Evolutionary conservation across 2,329 filamentous ascomycete genomes (phyloP).

Genomic region (Aureobasidium vineae): DNA sequence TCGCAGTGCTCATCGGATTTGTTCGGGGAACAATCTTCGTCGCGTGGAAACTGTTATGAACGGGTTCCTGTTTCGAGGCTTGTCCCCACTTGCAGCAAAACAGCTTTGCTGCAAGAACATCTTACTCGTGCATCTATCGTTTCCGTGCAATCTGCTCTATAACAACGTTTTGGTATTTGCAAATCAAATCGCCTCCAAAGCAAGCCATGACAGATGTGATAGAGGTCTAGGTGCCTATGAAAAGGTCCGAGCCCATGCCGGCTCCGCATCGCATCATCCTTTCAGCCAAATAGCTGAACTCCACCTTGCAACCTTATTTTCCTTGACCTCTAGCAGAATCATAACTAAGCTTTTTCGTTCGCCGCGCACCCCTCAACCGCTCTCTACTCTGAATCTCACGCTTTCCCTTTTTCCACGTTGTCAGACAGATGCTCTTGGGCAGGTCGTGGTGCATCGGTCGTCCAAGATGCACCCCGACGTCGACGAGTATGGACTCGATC

Average conservation of each 20-base stretch:
- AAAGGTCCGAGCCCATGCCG: neutral
- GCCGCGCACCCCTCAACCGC: neutral
- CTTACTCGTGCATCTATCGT: neutral
- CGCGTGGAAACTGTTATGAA: neutral
- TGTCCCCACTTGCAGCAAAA: neutral
- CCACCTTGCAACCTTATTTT: slow-evolving; percentile 11
- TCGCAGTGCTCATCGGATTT: neutral
- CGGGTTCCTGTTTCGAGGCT: slow-evolving; percentile 8
- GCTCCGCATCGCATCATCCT: slow-evolving; percentile 11
- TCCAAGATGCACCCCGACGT: slow-evolving; percentile 25
- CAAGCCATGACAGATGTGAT: neutral
- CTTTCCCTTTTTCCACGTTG: neutral
- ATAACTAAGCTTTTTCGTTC: slow-evolving; percentile 7
- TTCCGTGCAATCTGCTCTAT: neutral
- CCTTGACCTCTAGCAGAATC: neutral
- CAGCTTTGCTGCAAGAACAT: neutral
- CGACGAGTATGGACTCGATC: slow-evolving; percentile 14
- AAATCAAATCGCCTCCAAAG: neutral
- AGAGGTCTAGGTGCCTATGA: neutral
- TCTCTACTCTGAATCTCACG: neutral
- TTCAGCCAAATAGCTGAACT: neutral
- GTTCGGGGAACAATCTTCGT: neutral
- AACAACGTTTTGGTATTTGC: neutral
- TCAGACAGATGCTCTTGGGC: neutral
- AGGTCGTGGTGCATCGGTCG: slow-evolving; percentile 1